Evolutionary conservation across 2,329 filamentous ascomycete genomes (phyloP), one percentile per base, ranked within the genome.

Genomic region (Colletotrichum neosansevieriae): DNA sequence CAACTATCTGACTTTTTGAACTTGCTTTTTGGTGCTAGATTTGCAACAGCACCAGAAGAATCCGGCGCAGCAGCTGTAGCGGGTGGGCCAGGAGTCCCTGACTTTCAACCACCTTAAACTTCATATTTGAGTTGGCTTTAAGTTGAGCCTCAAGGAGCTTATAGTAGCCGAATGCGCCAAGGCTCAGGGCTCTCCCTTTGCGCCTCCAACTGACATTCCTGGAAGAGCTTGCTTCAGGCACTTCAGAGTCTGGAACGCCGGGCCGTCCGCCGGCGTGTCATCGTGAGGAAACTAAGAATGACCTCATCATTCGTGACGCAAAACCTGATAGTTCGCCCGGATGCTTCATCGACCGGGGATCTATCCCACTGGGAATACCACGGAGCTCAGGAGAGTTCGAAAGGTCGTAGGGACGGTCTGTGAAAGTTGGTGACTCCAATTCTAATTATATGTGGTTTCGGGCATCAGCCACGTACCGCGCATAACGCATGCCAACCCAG

Each of bases 211-310:
- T 29, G 9, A 57, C 15, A 12, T 32, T 56, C 29, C 19, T n/a
- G 63, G 50, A 44, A 63, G 42, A 51, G 58, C 58, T 57, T 57
- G 63, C 58, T 63, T 32, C 38, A 19, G 3, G 38, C 34, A 24
- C 58, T 36, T 50, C 58, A 19, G 32, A 50, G n/a, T 12, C 42
- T 63, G 49, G 19, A 11, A 49, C 50, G 29, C 42, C 32, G 47
- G 21, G 10, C 13, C 17, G 11, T 36, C 32, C n/a, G 44, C n/a
- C 10, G 6, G 38, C 12, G 12, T 10, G 19, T 21, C 10, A 24
- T 47, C 29, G 15, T 19, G 42, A 32, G 13, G 17, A 58, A 47
- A 36, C 12, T n/a, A 38, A 19, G 17, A n/a, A 29, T 32, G 29
- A 3, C 11, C 17, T 9, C 56, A 17, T 47, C 15, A 24, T 47